A percentile compares a stretch with the other conserved stretches of the same genome.
phyloP scores from a whole-genome alignment of 2,329 filamentous ascomycete genomes.

The Scedosporium apiospermum region DNA sequence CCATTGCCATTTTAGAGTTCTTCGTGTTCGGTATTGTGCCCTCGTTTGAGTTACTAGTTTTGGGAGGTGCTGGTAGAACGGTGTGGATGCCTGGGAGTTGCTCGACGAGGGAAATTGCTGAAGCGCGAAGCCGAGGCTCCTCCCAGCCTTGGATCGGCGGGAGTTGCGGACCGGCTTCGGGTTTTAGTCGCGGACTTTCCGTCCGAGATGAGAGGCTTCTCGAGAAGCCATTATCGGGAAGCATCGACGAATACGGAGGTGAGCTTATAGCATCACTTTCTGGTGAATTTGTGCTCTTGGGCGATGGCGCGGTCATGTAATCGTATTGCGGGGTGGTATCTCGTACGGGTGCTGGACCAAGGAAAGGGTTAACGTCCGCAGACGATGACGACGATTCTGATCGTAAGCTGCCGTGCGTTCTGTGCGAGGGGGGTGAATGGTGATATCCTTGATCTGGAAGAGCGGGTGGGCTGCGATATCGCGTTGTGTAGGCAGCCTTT shows the following conservation, averaged over 20 bases:
- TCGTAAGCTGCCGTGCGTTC: not conserved
- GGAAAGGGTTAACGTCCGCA: not conserved
- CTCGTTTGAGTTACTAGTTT: not conserved
- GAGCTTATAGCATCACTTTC: not conserved
- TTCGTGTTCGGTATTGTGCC: not conserved
- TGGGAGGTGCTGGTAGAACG: not conserved
- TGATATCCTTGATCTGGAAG: not conserved
- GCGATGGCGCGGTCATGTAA: not conserved
- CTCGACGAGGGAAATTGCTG: not conserved
- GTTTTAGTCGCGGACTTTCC: not conserved
- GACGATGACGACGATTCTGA: not conserved
- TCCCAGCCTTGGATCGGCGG: not conserved
- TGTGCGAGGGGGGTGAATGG: not conserved
- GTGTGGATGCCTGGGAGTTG: conserved; percentile 4
- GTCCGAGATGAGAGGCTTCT: not conserved
- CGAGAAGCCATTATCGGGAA: not conserved
- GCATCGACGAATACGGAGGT: not conserved
- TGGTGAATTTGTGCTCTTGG: not conserved
- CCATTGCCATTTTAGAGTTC: conserved; percentile 2
- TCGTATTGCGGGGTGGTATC: not conserved
- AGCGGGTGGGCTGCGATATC: not conserved
- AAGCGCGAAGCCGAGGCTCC: not conserved
- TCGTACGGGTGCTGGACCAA: not conserved
- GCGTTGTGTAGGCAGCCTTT: not conserved
- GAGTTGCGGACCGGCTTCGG: not conserved